Base-by-base conservation (phyloP, 2,329 filamentous ascomycete genomes). In the Neofusicoccum sp. region DNA sequence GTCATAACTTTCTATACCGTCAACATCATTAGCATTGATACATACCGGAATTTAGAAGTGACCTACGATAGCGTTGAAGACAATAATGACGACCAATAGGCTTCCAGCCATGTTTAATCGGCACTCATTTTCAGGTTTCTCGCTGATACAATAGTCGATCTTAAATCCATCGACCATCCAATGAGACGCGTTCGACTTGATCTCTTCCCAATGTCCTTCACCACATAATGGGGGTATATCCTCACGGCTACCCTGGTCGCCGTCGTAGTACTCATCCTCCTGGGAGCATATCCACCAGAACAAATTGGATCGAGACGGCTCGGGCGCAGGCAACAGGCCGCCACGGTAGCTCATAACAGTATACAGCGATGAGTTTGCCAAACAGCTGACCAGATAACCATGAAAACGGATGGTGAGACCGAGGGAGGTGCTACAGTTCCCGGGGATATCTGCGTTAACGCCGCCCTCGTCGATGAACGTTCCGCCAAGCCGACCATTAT, bases 261-360 rank as follows among this genome's bases (percentile, higher is more conserved):
- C 28, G 4, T 31, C 36, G 1, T 28, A 6, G 26, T 63, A 64
- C 9, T 4, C 7, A 2, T 3, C 14, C 11, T 16, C 9, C 6
- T 44, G 24, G 34, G 58, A 65, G 41, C 63, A 67, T 5, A 62
- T 59, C 28, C 58, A 60, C 11, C 60, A 63, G 14, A 49, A 59
- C 24, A 54, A 60, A 5, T 60, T 14, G 9, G 2, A 49, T 2
- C 12, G 14, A 34, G 61, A 58, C 2, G 59, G 31, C 9, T 11
- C 47, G 31, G 9, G n/a, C 7, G 3, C 5, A 4, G 62, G 51
- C 9, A 62, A 51, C 6, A 63, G 57, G 3, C 43, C 44, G 43
- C 65, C 61, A 1, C 34, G 38, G 6, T 41, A 36, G 8, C 9
- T 16, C 4, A 7, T 7, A 14, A 56, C 8, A 20, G 20, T 12